These are phyloP conservation scores for Cymbopogon flexuosus DNA, from an alignment of 202 grass and related monocot genomes.

Conservation along the genomic window DNA sequence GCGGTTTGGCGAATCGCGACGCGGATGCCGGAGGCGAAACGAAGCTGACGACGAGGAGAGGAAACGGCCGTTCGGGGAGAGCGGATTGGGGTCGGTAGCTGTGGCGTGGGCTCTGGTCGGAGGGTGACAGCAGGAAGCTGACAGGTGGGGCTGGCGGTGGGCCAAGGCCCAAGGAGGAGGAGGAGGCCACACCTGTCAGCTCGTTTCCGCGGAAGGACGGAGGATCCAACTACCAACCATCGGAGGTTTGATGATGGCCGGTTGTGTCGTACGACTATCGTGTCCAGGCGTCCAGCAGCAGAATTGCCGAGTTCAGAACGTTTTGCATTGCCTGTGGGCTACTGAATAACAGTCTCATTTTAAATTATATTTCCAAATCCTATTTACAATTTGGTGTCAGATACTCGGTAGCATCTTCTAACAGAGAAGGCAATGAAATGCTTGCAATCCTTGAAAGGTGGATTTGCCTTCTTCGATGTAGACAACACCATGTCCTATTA, in stretches of 20 bases:
- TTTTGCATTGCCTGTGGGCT: too few relatives aligned
- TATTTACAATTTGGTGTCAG: too few relatives aligned
- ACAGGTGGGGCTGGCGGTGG: constrained; percentile 21
- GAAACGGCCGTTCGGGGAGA: background rate
- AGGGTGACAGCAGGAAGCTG: constrained; percentile 10
- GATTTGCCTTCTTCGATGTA: background rate
- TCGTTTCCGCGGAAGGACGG: background rate
- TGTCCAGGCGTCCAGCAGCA: too few relatives aligned
- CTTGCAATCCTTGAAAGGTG: background rate
- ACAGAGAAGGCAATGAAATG: background rate
- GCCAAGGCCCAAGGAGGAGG: too few relatives aligned
- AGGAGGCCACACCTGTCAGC: too few relatives aligned
- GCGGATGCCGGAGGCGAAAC: background rate
- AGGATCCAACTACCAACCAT: too few relatives aligned
- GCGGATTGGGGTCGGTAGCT: background rate
- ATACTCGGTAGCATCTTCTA: background rate
- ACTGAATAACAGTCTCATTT: too few relatives aligned
- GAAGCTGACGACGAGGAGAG: background rate
- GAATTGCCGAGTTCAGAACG: too few relatives aligned
- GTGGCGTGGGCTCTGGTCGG: background rate
- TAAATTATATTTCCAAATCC: too few relatives aligned
- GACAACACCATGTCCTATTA: background rate
- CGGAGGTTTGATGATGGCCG: too few relatives aligned
- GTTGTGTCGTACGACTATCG: too few relatives aligned
- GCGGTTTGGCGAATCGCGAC: constrained; percentile 4